phyloP scores from a whole-genome alignment of 345 rosid genomes.

The Dipteronia dyeriana region DNA sequence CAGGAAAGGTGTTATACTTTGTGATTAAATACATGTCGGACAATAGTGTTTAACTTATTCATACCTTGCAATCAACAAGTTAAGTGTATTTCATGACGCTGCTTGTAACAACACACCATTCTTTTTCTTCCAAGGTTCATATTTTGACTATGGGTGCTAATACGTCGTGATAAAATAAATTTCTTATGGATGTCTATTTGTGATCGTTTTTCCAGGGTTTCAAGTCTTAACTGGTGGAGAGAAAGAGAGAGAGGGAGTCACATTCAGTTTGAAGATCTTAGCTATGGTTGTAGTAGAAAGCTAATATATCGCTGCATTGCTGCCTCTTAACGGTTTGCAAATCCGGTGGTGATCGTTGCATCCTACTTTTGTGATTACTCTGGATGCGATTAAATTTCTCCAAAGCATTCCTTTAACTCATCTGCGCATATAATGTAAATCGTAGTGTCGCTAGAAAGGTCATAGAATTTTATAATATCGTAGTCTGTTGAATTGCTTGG shows the following conservation, averaged over 20 bases:
- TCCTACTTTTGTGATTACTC: background rate
- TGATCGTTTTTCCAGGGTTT: constrained; percentile 8
- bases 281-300: background rate
- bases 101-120: background rate
- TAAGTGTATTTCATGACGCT: background rate
- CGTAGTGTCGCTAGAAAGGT: background rate
- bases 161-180: no score
- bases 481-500: background rate
- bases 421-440: constrained; percentile 5
- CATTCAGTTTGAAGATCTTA: background rate
- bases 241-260: background rate
- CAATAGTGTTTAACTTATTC: background rate
- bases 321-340: background rate
- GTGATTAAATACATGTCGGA: background rate
- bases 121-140: background rate
- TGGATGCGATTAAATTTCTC: background rate
- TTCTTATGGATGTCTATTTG: background rate
- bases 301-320: background rate
- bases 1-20: background rate
- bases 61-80: background rate
- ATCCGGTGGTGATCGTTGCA: background rate
- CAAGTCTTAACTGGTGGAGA: constrained; percentile 8
- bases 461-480: background rate
- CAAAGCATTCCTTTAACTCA: background rate
- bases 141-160: background rate